Evolutionary conservation across 2,329 filamentous ascomycete species (phyloP).

Genomic region (Alternaria metachromatica): DNA sequence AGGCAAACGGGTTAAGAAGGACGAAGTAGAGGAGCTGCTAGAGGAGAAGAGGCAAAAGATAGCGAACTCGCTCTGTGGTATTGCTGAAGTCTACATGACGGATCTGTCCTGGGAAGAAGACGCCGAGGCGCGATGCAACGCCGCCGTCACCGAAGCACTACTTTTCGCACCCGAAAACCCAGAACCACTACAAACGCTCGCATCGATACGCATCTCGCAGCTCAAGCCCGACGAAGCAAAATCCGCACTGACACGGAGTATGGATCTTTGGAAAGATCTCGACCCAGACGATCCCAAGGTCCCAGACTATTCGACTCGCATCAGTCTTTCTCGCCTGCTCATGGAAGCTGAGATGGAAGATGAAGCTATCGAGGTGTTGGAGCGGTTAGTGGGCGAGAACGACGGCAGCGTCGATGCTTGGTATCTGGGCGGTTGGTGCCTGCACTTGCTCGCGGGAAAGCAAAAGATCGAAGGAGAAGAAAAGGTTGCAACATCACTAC

Average conservation of each 20-base stretch:
- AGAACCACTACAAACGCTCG: constrained; percentile 94
- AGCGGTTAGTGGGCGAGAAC: constrained; percentile 84
- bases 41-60: constrained; percentile 82
- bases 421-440: constrained; percentile 95
- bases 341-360: constrained; percentile 90
- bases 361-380: constrained; percentile 83
- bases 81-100: constrained; percentile 98
- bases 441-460: constrained; percentile 79
- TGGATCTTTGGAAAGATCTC: constrained; percentile 83
- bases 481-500: constrained; percentile 62
- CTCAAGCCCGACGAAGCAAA: constrained; percentile 77
- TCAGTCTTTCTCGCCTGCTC: constrained; percentile 82
- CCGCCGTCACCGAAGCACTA: constrained; percentile 87
- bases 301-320: constrained; percentile 84
- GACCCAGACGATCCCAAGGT: constrained; percentile 74
- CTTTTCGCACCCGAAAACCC: constrained; percentile 80
- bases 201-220: constrained; percentile 93
- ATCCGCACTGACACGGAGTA: constrained; percentile 77
- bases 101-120: constrained; percentile 91
- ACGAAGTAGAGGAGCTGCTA: constrained; percentile 44
- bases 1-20: constrained; percentile 46
- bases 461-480: constrained; percentile 61
- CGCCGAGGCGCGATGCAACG: constrained; percentile 86
- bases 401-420: constrained; percentile 94
- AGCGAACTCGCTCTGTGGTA: constrained; percentile 89